phyloP scores from a whole-genome alignment of 225 moss, liverwort and hornwort genomes.

The Asterella californica region DNA sequence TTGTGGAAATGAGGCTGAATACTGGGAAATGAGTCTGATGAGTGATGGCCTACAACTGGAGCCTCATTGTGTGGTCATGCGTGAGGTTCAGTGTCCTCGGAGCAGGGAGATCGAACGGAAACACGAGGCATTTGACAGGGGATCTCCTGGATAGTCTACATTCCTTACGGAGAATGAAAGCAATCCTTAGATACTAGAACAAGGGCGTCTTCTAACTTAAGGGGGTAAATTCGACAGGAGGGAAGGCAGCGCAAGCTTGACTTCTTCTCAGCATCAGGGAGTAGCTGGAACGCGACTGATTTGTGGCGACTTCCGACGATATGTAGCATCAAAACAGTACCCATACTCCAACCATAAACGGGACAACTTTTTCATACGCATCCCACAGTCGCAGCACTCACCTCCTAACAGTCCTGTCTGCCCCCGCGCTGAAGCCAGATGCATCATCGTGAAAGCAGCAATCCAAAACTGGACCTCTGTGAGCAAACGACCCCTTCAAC shows the following conservation, averaged over 20 bases:
- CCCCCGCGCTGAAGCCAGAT: constrained; percentile 89
- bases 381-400: constrained; percentile 11
- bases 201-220: too few relatives aligned
- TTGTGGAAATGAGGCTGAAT: too few relatives aligned
- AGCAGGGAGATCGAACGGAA: too few relatives aligned
- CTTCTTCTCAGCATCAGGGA: not conserved
- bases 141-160: too few relatives aligned
- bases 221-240: not conserved
- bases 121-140: too few relatives aligned
- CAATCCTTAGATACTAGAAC: too few relatives aligned
- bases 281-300: not conserved
- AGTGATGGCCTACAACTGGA: too few relatives aligned
- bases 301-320: not conserved
- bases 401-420: constrained; percentile 79
- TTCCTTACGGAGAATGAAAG: too few relatives aligned
- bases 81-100: too few relatives aligned
- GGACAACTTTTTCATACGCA: not conserved
- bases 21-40: too few relatives aligned
- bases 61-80: too few relatives aligned
- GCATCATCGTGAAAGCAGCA: constrained; percentile 99
- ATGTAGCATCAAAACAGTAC: not conserved
- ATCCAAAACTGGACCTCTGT: constrained; percentile 86
- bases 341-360: not conserved
- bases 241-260: not conserved
- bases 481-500: constrained; percentile 82